Base-by-base conservation (phyloP, 1,284 basidiomycete genomes). In the Meripilus lineatus region DNA sequence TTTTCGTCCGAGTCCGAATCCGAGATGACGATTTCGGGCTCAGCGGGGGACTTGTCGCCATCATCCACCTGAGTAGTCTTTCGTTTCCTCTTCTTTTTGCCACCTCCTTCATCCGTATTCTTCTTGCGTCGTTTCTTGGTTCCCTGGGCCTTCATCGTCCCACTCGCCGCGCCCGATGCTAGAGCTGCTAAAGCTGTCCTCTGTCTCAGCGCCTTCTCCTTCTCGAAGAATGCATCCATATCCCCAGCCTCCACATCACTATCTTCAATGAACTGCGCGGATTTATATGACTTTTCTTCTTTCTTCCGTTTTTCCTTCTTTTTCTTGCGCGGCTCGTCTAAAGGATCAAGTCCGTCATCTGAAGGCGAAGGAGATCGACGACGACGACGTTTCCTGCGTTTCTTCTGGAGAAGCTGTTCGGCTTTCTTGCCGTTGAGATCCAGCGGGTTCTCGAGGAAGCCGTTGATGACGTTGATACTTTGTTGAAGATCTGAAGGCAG, bases 251-350 rank as follows among this genome's bases (percentile, higher is more conserved):
- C 89, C 49, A 73, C 87, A 57, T 95, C 92, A 53, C 87, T 89
- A 63, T 94, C 91, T 58, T 85, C 79, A 58, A 94, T 92, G 60
- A 93, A 91, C 60, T 91, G 85, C 5, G 92, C 91, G 10, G 83
- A 87, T 65, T 93, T 93, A 73, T 87, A 93, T 45, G 70, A 64
- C 63, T 82, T 74, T 55, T 80, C 74, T 62, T 93, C 89, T 57
- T 83, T 79, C 55, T 69, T 72, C 65, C 80, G 78, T 68, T 69
- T 67, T 58, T 61, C 66, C 53, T 58, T 58, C 59, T 67, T 72
- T 58, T 70, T 74, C 45, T 56, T 59, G 38, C 56, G 62, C 33
- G 67, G 68, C 50, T 74, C 74, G 39, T 74, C 70, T 8, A 30
- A 8, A 6, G 63, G 70, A 41, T 71, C 69, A 14, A 58, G 53